A percentile compares a stretch with the other conserved stretches of the same genome.
These are phyloP conservation scores for Arthrocladium fulminans DNA, from an alignment of 2,329 filamentous ascomycete species.

Conservation along the genomic window DNA sequence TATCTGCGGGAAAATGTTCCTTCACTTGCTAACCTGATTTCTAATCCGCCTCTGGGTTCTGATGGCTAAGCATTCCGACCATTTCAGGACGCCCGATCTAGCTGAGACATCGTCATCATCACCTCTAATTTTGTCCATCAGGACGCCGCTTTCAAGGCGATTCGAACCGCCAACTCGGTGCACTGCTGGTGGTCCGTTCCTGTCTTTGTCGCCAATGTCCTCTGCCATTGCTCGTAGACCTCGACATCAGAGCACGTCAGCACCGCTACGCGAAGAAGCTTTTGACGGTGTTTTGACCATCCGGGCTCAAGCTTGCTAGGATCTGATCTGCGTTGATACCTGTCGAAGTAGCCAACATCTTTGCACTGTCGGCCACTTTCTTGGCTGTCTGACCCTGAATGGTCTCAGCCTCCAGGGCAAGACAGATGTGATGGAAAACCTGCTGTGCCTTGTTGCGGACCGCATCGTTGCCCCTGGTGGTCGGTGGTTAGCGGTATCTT, in stretches of 20 bases:
- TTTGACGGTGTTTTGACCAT: conserved; percentile 72
- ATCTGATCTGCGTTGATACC: conserved; percentile 68
- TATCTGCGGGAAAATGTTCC: neutral
- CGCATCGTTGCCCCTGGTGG: conserved; percentile 67
- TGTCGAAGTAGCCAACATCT: conserved; percentile 64
- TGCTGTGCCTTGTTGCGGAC: conserved; percentile 65
- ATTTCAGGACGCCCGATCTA: no score
- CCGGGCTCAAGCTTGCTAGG: conserved; percentile 64
- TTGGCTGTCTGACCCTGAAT: conserved; percentile 74
- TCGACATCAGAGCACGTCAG: neutral
- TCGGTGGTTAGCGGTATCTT: conserved; percentile 14
- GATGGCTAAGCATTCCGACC: neutral
- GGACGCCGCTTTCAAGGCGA: no score
- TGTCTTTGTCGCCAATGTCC: no score
- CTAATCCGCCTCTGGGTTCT: neutral
- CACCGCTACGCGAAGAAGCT: conserved; percentile 52
- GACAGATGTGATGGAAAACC: conserved; percentile 74
- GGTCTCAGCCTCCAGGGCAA: conserved; percentile 84
- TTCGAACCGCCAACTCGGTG: no score
- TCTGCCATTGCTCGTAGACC: neutral
- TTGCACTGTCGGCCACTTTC: conserved; percentile 68
- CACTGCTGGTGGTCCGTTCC: no score
- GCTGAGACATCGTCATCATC: no score
- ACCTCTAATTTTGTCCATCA: no score
- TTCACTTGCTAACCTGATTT: neutral